phyloP scores from a whole-genome alignment of 2,329 filamentous ascomycete genomes.

The Exophiala sp. region DNA sequence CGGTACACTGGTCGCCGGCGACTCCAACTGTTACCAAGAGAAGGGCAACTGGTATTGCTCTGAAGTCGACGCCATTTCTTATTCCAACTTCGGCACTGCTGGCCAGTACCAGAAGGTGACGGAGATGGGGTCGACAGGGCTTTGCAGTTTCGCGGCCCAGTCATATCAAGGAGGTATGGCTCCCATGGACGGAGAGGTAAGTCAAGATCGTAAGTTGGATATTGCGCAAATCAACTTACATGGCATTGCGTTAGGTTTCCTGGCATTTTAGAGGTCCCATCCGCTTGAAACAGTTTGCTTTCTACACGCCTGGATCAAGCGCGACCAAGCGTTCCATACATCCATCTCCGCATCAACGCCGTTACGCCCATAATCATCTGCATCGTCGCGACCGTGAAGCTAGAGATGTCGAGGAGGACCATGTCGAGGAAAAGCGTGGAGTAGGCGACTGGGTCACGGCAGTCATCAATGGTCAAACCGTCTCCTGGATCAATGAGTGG shows the following conservation, averaged over 20 bases:
- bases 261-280: constrained; percentile 67
- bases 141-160: constrained; percentile 50
- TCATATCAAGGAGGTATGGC: constrained; percentile 54
- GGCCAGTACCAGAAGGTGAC: constrained; percentile 62
- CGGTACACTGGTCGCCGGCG: constrained; percentile 10
- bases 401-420: constrained; percentile 21
- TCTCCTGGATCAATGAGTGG: constrained; percentile 56
- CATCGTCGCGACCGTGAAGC: constrained; percentile 42
- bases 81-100: constrained; percentile 53
- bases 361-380: constrained; percentile 48
- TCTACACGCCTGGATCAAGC: constrained; percentile 52
- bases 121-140: constrained; percentile 47
- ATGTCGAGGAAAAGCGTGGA: constrained; percentile 39
- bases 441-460: constrained; percentile 50
- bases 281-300: constrained; percentile 60
- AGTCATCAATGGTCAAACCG: constrained; percentile 53
- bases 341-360: constrained; percentile 31
- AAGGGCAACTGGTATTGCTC: constrained; percentile 60
- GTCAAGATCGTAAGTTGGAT: constrained; percentile 29
- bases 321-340: constrained; percentile 36
- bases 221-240: background rate
- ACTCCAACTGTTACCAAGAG: constrained; percentile 14
- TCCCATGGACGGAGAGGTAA: constrained; percentile 65
- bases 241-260: constrained; percentile 51
- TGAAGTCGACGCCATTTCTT: constrained; percentile 59